Evolutionary conservation across 352 stramenopile species (phyloP), one percentile per base, ranked within the genome.

Genomic region (Globisporangium yorkense): DNA sequence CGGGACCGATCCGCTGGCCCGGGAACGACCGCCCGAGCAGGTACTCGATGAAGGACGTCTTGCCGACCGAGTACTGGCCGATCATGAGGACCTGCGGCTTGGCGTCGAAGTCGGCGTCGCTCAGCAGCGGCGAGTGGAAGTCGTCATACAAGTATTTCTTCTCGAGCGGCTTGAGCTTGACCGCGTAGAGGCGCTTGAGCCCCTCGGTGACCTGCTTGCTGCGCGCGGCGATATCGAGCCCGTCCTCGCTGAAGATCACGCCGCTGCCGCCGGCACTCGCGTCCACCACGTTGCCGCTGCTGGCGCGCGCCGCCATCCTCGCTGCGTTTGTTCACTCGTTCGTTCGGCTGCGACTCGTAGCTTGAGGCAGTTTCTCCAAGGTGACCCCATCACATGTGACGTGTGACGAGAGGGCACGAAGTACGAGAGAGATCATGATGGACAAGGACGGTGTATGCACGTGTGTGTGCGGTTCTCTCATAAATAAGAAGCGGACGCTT

Each of bases 81-180:
- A 99, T 96, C 80, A 99, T 95, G 63, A 99, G 87, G 39, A 99
- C 89, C 68, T 98, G 96, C 7, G 97, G 96, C 72, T 99, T 99
- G 67, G 96, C 88, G 65, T 98, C 91, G 68, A 99, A 98, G 70
- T 99, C 96, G 20, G 87, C 85, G 65, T 98, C 93, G 57, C 80
- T 96, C 56, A 98, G 71, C 12, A 96, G 68, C 3, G 93, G 93
- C 48, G 84, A 95, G 72, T 97, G 89, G 72, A 98, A 98, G 55
- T 94, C 82, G 51, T 96, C 93, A 51, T 93, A 98, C 47, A 84
- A 75, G 66, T 97, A 98, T 56, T 89, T 93, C 69, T 96, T 94
- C 68, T 97, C 88, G 5, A 97, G 68, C 9, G 89, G 87, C 49
- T 69, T 72, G 53, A 97, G 86, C 53, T 91, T 92, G 50, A 44